Percentiles rank a stretch among this genome's conserved stretches.
These are phyloP conservation scores for Aspergillus novoparasiticus DNA, from an alignment of 2,329 filamentous ascomycete species.

Conservation along the genomic window DNA sequence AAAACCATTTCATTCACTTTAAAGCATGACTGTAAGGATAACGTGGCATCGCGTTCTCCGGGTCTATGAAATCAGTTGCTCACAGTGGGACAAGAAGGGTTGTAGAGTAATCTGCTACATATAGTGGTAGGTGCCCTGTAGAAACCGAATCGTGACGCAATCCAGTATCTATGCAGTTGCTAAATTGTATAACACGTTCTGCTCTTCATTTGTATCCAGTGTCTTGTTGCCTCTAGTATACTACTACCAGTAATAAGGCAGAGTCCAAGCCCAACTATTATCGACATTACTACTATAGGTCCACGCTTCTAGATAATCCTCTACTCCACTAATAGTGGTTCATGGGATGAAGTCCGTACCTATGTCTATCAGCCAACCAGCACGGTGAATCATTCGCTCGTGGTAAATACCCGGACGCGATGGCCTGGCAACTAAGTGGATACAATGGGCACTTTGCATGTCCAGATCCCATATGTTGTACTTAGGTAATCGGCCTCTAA, in stretches of 20 bases:
- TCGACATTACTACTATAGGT: background rate
- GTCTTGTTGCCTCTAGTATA: background rate
- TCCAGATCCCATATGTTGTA: background rate
- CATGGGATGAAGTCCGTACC: background rate
- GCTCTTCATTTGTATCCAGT: background rate
- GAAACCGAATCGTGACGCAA: background rate
- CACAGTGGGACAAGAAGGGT: background rate
- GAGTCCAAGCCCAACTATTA: background rate
- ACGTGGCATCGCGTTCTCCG: background rate
- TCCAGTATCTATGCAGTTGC: background rate
- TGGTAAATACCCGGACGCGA: background rate
- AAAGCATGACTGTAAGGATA: background rate
- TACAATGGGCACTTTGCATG: background rate
- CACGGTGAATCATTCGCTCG: background rate
- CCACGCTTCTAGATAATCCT: background rate
- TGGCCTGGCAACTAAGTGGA: background rate
- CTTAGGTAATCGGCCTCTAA: background rate
- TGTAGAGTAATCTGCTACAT: background rate
- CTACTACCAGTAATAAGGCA: background rate
- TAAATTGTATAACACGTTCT: background rate
- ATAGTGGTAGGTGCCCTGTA: background rate
- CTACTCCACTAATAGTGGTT: background rate
- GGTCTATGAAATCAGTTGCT: background rate
- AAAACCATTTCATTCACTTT: slow-evolving; percentile 32
- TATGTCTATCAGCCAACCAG: background rate